A percentile compares a stretch with the other conserved stretches of the same genome.
Conservation (phyloP, 805 yeast genomes). For the Teunomyces lycoperdinae region DNA sequence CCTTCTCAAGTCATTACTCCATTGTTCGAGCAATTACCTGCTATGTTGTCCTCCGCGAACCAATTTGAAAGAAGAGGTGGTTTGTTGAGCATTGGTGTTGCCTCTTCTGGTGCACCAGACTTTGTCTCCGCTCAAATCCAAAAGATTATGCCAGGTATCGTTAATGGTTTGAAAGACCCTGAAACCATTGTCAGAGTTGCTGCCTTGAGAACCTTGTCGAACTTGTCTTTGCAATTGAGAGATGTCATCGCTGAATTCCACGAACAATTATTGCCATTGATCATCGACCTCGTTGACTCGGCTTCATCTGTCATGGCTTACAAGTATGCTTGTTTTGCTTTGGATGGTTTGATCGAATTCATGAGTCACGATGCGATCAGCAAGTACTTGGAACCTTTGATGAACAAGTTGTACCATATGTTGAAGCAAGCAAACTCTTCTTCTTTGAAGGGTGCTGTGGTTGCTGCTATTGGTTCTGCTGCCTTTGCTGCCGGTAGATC, state of each 20-base stretch:
- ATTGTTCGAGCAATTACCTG: conserved; percentile 60
- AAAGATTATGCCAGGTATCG: conserved; percentile 67
- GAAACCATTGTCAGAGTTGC: conserved; percentile 78
- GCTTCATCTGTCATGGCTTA: conserved; percentile 81
- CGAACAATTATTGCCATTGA: conserved; percentile 76
- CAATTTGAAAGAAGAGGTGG: conserved; percentile 85
- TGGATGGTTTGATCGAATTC: conserved; percentile 89
- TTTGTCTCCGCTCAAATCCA: conserved; percentile 73
- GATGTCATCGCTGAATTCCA: conserved; percentile 83
- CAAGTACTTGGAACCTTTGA: conserved; percentile 79
- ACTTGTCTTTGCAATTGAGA: conserved; percentile 79
- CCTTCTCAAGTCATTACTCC: conserved; percentile 89
- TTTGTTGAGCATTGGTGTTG: conserved; percentile 73
- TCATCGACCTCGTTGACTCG: conserved; percentile 81
- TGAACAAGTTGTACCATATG: conserved; percentile 85
- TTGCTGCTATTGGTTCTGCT: conserved; percentile 94
- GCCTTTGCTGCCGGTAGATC: conserved; percentile 92
- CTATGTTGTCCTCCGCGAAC: conserved; percentile 56
- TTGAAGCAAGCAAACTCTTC: conserved; percentile 72
- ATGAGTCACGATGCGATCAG: conserved; percentile 84
- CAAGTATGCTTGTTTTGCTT: conserved; percentile 85
- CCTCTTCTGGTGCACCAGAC: conserved; percentile 94
- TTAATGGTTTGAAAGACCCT: conserved; percentile 73
- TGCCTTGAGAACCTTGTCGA: conserved; percentile 77
- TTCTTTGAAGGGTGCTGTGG: conserved; percentile 74